Percentiles rank a stretch among this genome's conserved stretches.
phyloP scores from a whole-genome alignment of 1,284 basidiomycete species.

The Sphaerobolus stellatus region DNA sequence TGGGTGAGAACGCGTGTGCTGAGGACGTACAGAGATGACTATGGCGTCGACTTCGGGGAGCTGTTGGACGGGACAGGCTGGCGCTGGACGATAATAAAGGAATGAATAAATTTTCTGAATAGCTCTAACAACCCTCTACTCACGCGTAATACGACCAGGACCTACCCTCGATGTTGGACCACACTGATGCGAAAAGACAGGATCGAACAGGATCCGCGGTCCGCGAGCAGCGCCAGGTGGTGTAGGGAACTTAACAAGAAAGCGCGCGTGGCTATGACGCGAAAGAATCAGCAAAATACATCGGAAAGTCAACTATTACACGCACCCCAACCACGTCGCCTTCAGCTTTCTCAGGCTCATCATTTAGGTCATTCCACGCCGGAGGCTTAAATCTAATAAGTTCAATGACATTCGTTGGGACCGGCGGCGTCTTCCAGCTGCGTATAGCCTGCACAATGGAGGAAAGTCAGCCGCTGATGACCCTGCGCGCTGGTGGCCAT shows the following conservation, averaged over 20 bases:
- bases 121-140: slow-evolving; percentile 12
- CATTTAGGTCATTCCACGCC: slow-evolving; percentile 10
- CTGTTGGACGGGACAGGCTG: slow-evolving; percentile 57
- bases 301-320: neutral
- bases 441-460: neutral
- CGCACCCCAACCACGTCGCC: slow-evolving; percentile 63
- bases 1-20: neutral
- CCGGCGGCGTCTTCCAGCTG: neutral
- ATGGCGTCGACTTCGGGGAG: slow-evolving; percentile 66
- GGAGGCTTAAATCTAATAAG: slow-evolving; percentile 17
- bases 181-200: slow-evolving; percentile 65
- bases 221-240: slow-evolving; percentile 44
- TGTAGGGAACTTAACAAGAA: slow-evolving; percentile 65
- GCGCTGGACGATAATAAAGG: slow-evolving; percentile 33
- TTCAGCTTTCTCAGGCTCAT: slow-evolving; percentile 45
- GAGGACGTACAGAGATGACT: slow-evolving; percentile 50
- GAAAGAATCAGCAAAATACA: neutral
- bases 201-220: slow-evolving; percentile 68
- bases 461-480: neutral
- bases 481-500: neutral
- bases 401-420: slow-evolving; percentile 11
- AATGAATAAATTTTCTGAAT: neutral
- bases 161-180: slow-evolving; percentile 55
- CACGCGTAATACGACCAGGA: slow-evolving; percentile 58
- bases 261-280: slow-evolving; percentile 58